Conservation (phyloP, 164 flowering plant genomes). For the Chimonanthus salicifolius region DNA sequence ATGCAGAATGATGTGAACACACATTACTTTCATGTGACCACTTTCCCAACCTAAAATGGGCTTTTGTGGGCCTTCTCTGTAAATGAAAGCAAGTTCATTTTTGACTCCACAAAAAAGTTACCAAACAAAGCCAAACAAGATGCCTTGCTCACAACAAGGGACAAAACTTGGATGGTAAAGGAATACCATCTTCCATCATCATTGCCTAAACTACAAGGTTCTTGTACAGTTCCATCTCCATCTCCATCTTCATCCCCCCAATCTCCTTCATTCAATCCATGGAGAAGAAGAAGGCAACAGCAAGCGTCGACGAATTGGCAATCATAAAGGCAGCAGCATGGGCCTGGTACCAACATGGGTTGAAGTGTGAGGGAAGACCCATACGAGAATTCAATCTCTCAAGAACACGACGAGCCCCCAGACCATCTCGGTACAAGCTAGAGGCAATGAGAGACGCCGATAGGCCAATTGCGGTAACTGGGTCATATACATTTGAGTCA, state of each 20-base stretch:
- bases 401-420: conserved; percentile 13
- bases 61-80: neutral
- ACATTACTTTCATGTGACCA: neutral
- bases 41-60: neutral
- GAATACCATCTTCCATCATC: neutral
- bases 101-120: neutral
- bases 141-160: neutral
- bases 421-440: conserved; percentile 46
- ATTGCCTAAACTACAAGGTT: neutral
- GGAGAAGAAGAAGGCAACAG: conserved; percentile 14
- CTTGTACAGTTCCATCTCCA: conserved; percentile 7
- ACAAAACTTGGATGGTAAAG: conserved; percentile 1
- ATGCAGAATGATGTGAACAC: neutral
- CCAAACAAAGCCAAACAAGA: neutral
- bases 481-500: neutral
- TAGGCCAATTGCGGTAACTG: neutral
- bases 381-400: conserved; percentile 24
- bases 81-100: too few relatives aligned
- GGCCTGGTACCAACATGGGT: conserved; percentile 68
- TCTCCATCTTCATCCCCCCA: neutral
- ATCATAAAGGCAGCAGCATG: conserved; percentile 62
- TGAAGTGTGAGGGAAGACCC: conserved; percentile 31
- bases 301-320: conserved; percentile 25
- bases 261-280: conserved; percentile 9
- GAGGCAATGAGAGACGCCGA: conserved; percentile 27